These are phyloP conservation scores for Candida nitratophila DNA, from an alignment of 805 yeast species.

Conservation along the genomic window DNA sequence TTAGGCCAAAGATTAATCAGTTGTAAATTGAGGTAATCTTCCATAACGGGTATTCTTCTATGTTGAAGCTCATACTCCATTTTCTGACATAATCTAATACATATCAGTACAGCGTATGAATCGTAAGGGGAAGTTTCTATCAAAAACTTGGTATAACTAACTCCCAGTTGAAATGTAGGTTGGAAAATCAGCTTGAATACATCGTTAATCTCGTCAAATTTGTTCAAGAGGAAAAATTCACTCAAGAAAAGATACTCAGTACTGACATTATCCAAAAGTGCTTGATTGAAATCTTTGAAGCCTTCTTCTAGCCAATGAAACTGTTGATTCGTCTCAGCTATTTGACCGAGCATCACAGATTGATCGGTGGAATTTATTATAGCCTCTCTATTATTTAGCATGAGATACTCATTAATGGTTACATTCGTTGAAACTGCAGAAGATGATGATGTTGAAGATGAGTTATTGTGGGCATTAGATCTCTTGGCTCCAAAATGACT, in stretches of 20 bases:
- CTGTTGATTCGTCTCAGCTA: conserved; percentile 70
- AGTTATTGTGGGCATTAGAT: no score
- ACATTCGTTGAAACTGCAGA: conserved; percentile 5
- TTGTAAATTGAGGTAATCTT: conserved; percentile 61
- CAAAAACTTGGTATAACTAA: conserved; percentile 36
- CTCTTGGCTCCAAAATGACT: background rate
- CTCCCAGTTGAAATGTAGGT: conserved; percentile 45
- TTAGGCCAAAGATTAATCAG: conserved; percentile 78
- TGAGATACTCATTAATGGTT: conserved; percentile 46
- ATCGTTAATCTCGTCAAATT: conserved; percentile 37
- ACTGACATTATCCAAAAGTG: conserved; percentile 67
- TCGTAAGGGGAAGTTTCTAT: conserved; percentile 43
- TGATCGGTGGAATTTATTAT: conserved; percentile 48
- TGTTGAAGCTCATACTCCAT: conserved; percentile 62
- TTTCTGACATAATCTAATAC: conserved; percentile 64
- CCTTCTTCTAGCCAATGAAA: conserved; percentile 67
- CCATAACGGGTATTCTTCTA: conserved; percentile 62
- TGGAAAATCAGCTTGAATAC: conserved; percentile 44
- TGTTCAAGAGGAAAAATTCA: conserved; percentile 56
- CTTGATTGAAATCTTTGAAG: conserved; percentile 64
- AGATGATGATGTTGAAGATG: conserved; percentile 7
- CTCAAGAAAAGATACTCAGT: conserved; percentile 70
- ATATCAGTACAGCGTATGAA: conserved; percentile 68
- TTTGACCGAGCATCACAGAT: conserved; percentile 71
- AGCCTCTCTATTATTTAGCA: conserved; percentile 52